Evolutionary conservation across 108 stramenopile species (phyloP), one percentile per base, ranked within the genome.

Genomic region (Stephanodiscus triporus): DNA sequence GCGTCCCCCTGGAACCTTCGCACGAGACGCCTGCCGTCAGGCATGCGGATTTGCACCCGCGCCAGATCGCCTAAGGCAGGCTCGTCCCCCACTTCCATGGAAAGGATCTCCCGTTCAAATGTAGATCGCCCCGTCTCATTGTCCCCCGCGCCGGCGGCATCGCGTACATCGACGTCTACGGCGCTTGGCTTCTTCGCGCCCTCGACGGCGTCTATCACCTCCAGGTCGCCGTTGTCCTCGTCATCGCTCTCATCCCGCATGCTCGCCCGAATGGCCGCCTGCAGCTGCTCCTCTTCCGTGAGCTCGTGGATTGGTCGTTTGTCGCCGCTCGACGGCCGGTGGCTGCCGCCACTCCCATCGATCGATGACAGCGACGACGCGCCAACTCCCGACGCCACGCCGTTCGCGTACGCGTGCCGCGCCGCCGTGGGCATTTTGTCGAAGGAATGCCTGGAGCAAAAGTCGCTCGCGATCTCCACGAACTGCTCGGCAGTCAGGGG

Each of bases 391-490:
- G 60, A 38, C 24, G 56, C 14, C 17, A 37, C 4, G 43, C 27
- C 48, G 26, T 45, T 68, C 40, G 43, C 38, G 29, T 70, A 71
- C 0, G 69, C 66, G 47, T 81, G 85, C 40, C 81, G 70, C 5
- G 86, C 83, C n/a, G 87, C 82, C 16, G 70, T 77, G 26, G 92
- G 92, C 57, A 88, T 70, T 51, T 84, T 84, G 42, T 91, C 92
- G 70, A 95, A 92, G 26, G 95, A 93, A 78, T 95, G 88, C 16
- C 88, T 77, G 10, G 90, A 91, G 68, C 94, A 95, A 85, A 95
- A 95, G 77, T 95, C 93, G 84, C 87, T 89, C 34, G 90, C 90
- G 38, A 70, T 85, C 76, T 95, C 95, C 9, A 91, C 89, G 83
- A 95, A 95, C 14, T 64, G 66, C 47, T 83, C 88, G 0, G 91